Conservation (phyloP, 305 asterid species). For the Withania somnifera region DNA sequence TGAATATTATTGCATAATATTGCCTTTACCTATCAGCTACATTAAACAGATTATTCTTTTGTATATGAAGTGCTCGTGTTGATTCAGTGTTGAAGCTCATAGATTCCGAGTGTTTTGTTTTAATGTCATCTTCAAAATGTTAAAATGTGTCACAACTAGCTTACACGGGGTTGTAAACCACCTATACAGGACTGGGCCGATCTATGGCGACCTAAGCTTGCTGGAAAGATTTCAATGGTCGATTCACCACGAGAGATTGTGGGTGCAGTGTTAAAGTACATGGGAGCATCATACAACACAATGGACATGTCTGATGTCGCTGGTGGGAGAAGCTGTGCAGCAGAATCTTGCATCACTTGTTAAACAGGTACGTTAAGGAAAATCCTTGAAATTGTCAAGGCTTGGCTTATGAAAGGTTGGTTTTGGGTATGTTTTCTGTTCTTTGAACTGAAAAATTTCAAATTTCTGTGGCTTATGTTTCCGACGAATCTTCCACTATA, state of each 20-base stretch:
- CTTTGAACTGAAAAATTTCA: not conserved
- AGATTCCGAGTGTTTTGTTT: not conserved
- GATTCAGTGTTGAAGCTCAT: not conserved
- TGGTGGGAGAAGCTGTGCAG: conserved; percentile 75
- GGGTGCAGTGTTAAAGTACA: conserved; percentile 70
- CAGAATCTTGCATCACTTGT: conserved; percentile 53
- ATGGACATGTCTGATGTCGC: conserved; percentile 47
- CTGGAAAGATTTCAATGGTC: conserved; percentile 89
- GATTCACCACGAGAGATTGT: conserved; percentile 86
- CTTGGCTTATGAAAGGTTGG: not conserved
- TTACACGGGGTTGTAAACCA: not conserved
- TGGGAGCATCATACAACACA: conserved; percentile 93
- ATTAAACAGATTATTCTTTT: not conserved
- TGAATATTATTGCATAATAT: not conserved
- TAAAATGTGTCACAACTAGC: not conserved
- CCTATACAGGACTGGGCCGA: conserved; percentile 87
- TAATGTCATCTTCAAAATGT: not conserved
- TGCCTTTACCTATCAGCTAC: not conserved
- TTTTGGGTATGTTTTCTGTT: not conserved
- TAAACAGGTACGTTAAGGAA: conserved; percentile 48
- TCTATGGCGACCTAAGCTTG: conserved; percentile 89
- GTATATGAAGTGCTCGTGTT: not conserved
- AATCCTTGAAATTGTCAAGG: not conserved
- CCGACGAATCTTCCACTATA: not conserved
- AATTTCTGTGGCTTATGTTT: not conserved